Evolutionary conservation across 495 filamentous ascomycete genomes (phyloP), one percentile per base, ranked within the genome.

Genomic region (Aspergillus cavernicola): DNA sequence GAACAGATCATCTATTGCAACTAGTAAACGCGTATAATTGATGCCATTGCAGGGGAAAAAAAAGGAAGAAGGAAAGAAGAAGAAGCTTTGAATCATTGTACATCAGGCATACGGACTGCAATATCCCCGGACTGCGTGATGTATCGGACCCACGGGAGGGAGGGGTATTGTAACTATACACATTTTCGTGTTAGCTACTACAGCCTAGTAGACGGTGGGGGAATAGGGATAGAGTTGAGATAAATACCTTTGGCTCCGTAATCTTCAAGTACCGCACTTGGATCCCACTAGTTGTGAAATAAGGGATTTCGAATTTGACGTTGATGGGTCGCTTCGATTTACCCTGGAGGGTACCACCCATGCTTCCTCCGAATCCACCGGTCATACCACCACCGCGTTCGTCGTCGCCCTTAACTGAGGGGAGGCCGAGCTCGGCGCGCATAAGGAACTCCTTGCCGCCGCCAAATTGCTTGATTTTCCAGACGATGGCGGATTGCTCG

Each of bases 391-490:
- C 92, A 19, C 92, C 92, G 56, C 87, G 87, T 70, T 97, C 93
- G 63, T 99, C 95, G 58, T 97, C 93, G 45, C 95, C 95, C 59
- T 93, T 88, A 29, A 99, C 95, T 33, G 88, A 93, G 0, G 95
- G 93, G 13, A 97, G 74, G 11, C 92, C 92, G 13, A 99, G 80
- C 70, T 99, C 95, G n/a, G 95, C 95, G 39, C 93, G 86, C 95
- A 99, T 99, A 58, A 99, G 82, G 68, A 99, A 99, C 64, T 99
- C 95, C 72, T 99, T 99, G 56, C 86, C 85, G 45, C 95, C 95
- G 6, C 93, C 95, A 66, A 99, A 99, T 62, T 99, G 95, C 80
- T 99, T 99, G 75, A 99, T 99, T 79, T 97, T 97, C 95, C 95
- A 99, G 56, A 99, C 85, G 55, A 99, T 99, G 28, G 95, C 92